Conservation (phyloP, 1,139 yeast genomes). For the Yamadazyma sp. region DNA sequence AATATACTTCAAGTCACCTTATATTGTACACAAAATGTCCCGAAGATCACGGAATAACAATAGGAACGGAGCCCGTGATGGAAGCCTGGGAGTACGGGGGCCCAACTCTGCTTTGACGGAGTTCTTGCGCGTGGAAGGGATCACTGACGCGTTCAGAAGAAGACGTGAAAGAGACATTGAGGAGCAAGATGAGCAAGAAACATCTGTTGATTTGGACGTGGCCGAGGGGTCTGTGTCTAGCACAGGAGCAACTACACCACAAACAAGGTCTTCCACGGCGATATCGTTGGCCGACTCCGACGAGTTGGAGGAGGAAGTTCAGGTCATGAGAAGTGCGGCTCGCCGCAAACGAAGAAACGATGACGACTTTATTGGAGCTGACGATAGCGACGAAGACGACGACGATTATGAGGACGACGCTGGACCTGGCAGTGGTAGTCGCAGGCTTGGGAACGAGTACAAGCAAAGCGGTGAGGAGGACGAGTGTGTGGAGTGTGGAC, state of each 20-base stretch:
- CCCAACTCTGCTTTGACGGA: slow-evolving; percentile 81
- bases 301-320: slow-evolving; percentile 17
- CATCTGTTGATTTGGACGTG: too few relatives aligned
- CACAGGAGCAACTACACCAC: slow-evolving; percentile 1
- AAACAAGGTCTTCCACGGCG: background rate
- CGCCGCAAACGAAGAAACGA: slow-evolving; percentile 26
- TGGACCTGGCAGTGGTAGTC: slow-evolving; percentile 27
- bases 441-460: slow-evolving; percentile 17
- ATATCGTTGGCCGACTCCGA: slow-evolving; percentile 11
- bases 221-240: slow-evolving; percentile 3
- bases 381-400: slow-evolving; percentile 25
- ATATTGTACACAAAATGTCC: slow-evolving; percentile 20
- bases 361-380: slow-evolving; percentile 17
- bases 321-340: slow-evolving; percentile 43
- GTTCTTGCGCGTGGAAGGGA: slow-evolving; percentile 78
- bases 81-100: slow-evolving; percentile 53
- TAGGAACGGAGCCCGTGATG: background rate
- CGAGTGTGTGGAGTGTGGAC: slow-evolving; percentile 60
- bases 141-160: slow-evolving; percentile 74
- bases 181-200: slow-evolving; percentile 7
- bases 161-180: slow-evolving; percentile 51
- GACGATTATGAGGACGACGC: slow-evolving; percentile 30
- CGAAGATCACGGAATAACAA: slow-evolving; percentile 16
- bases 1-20: too few relatives aligned
- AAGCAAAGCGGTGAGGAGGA: slow-evolving; percentile 49